These are phyloP conservation scores for Suillus clintonianus DNA, from an alignment of 768 basidiomycete genomes.

Conservation along the genomic window DNA sequence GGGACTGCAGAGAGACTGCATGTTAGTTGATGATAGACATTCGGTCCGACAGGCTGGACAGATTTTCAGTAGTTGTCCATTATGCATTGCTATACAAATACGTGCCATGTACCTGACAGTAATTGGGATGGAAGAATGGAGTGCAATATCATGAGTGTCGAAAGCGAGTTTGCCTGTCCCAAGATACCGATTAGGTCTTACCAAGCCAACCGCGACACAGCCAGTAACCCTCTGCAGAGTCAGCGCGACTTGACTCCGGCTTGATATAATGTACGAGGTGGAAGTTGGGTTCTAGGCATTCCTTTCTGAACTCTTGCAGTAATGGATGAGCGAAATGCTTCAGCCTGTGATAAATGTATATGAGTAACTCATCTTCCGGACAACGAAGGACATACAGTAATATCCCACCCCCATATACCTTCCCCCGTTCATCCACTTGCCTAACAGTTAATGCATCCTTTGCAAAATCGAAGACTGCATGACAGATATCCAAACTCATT, in stretches of 20 bases:
- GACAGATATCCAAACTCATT: slow-evolving; percentile 70
- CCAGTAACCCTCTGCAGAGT: slow-evolving; percentile 85
- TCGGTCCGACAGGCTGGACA: too few relatives aligned
- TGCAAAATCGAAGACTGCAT: slow-evolving; percentile 73
- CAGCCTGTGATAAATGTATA: slow-evolving; percentile 48
- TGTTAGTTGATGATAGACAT: too few relatives aligned
- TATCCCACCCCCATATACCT: slow-evolving; percentile 39
- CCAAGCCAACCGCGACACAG: slow-evolving; percentile 74
- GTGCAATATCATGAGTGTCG: too few relatives aligned
- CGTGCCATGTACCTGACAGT: too few relatives aligned
- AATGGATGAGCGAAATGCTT: slow-evolving; percentile 85
- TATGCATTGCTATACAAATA: too few relatives aligned
- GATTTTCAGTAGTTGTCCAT: too few relatives aligned
- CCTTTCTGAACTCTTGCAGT: slow-evolving; percentile 61
- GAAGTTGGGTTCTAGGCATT: slow-evolving; percentile 66
- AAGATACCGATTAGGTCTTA: background rate
- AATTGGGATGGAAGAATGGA: too few relatives aligned
- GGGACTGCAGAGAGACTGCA: too few relatives aligned
- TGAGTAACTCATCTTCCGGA: background rate
- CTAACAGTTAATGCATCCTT: slow-evolving; percentile 50
- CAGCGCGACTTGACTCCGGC: slow-evolving; percentile 75
- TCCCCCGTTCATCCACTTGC: slow-evolving; percentile 44
- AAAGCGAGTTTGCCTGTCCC: background rate
- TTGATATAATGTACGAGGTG: slow-evolving; percentile 69
- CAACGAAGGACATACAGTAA: slow-evolving; percentile 52